phyloP scores from a whole-genome alignment of 257 asterid species.

The Fraxinus quadrangulata region DNA sequence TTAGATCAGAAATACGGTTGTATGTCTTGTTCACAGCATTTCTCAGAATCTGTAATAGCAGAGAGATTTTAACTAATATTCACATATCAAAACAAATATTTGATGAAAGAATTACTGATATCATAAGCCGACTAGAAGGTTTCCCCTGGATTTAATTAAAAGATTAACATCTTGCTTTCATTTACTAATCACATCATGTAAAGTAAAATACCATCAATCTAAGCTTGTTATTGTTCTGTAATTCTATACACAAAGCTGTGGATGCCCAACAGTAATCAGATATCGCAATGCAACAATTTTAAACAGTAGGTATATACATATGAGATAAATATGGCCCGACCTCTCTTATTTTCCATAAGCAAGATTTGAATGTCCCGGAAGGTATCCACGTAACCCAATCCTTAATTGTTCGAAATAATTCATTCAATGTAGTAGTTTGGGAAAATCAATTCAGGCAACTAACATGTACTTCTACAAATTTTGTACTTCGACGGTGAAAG shows the following conservation, averaged over 20 bases:
- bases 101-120: neutral
- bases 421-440: neutral
- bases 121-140: neutral
- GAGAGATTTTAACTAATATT: conserved; percentile 23
- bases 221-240: neutral
- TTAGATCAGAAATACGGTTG: conserved; percentile 84
- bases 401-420: neutral
- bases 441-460: neutral
- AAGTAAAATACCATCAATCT: neutral
- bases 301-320: neutral
- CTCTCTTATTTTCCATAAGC: neutral
- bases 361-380: neutral
- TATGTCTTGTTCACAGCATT: conserved; percentile 87
- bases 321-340: neutral
- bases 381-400: neutral
- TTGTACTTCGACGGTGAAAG: neutral
- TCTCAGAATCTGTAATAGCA: conserved; percentile 61
- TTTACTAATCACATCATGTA: neutral
- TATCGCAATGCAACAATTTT: neutral
- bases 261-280: neutral
- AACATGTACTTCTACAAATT: neutral
- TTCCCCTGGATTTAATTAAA: conserved; percentile 9
- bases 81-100: conserved; percentile 4
- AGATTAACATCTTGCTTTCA: neutral
- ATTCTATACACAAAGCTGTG: neutral